Percentiles rank a stretch among this genome's conserved stretches.
These are phyloP conservation scores for Fomes fomentarius DNA, from an alignment of 1,284 basidiomycete genomes.

Conservation along the genomic window DNA sequence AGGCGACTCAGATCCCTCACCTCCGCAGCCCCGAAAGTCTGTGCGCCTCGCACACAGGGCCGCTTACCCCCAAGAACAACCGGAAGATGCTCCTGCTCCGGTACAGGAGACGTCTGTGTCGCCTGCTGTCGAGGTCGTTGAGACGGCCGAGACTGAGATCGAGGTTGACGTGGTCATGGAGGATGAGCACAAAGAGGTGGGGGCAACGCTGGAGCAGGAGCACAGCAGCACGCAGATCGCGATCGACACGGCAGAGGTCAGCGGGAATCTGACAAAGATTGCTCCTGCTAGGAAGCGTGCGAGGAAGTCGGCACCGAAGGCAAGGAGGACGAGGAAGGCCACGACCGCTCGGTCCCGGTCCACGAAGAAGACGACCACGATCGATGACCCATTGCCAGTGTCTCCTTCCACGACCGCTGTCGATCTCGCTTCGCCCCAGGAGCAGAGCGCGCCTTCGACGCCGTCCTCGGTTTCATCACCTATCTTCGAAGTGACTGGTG, in stretches of 20 bases:
- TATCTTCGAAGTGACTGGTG: not conserved
- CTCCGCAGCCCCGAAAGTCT: no score
- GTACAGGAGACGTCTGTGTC: not conserved
- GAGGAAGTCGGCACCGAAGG: not conserved
- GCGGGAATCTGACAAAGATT: not conserved
- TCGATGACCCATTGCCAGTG: no score
- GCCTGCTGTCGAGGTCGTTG: not conserved
- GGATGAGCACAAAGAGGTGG: not conserved
- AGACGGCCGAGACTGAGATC: not conserved
- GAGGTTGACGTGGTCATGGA: not conserved
- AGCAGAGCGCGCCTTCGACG: not conserved
- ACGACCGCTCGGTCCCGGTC: no score
- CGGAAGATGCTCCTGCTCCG: not conserved
- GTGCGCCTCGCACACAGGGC: not conserved
- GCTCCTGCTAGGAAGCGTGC: not conserved
- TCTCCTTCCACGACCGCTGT: not conserved
- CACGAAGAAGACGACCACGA: not conserved
- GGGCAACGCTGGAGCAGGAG: not conserved
- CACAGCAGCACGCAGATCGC: no score
- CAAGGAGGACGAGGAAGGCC: not conserved
- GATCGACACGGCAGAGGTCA: no score
- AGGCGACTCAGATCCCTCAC: no score
- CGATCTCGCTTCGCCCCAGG: not conserved
- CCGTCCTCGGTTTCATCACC: not conserved
- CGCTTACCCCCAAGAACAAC: not conserved